Base-by-base conservation (phyloP, 2,329 filamentous ascomycete genomes). In the Talaromyces albobiverticillius region DNA sequence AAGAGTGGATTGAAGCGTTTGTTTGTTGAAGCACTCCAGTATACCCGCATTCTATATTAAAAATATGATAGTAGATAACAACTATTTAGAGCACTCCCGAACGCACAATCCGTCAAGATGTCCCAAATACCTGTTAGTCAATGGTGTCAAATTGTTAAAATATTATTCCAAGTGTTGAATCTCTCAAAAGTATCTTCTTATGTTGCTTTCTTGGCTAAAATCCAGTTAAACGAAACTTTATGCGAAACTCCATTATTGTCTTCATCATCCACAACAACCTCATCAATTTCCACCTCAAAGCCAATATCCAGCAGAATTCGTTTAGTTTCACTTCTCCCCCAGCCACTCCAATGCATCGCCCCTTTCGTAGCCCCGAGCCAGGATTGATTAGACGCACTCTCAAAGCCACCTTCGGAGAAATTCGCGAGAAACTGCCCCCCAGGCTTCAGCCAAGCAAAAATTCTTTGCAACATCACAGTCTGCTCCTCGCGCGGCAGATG, bases 401-500 rank as follows among this genome's bases (percentile, higher is more conserved):
- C 63, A 45, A 62, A 57, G 42, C 61, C 59, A 7, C 47, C 36
- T n/a, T 59, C 68, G 2, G 67, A 51, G 55, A 82, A 77, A 59
- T 79, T 82, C 7, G 70, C 73, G 23, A 84, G 71, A 20, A 84
- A 58, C 34, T 68, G 68, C 1, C 81, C 81, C 0, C 78, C 79
- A 0, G 77, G 76, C 58, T 73, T 77, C 34, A 84, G 62, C 82
- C 81, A 84, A 0, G 56, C 59, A 20, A 55, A 59, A 18, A 82
- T 73, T 34, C 73, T 70, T n/a, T 50, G 34, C 20, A 84, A 59
- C 53, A 83, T 69, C 20, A 64, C 64, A 0, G 58, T 65, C 65
- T 84, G 81, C 61, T 83, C 79, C 1, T 67, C 65, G 5, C 74
- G 71, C 1, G 80, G 79, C 4, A 84, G 71, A 59, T 84, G 82